Conservation (phyloP, 2,329 filamentous ascomycete species). For the Microsporum audouinii region DNA sequence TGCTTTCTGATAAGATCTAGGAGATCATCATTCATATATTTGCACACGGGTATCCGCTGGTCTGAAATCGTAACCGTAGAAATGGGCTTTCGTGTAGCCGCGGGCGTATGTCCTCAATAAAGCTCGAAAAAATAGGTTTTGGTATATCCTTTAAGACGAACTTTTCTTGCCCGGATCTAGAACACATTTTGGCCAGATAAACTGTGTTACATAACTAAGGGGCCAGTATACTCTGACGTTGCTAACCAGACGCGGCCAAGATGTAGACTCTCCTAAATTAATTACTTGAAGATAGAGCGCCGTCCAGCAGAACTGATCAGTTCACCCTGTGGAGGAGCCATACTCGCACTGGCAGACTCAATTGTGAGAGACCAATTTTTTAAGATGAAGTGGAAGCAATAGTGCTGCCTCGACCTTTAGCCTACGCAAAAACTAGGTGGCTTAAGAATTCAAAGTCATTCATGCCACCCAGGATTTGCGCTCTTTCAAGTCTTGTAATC, state of each 20-base stretch:
- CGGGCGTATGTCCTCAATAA: slow-evolving; percentile 17
- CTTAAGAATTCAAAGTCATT: no score
- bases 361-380: background rate
- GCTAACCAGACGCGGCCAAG: slow-evolving; percentile 25
- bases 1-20: slow-evolving; percentile 34
- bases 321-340: slow-evolving; percentile 10
- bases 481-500: background rate
- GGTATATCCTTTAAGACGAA: slow-evolving; percentile 21
- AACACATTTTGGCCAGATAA: slow-evolving; percentile 5
- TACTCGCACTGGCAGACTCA: background rate
- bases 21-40: slow-evolving; percentile 35
- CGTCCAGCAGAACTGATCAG: slow-evolving; percentile 19
- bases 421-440: no score
- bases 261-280: slow-evolving; percentile 25
- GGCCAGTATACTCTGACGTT: slow-evolving; percentile 12
- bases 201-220: background rate
- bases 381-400: no score
- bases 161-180: slow-evolving; percentile 16
- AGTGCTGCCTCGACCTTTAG: no score
- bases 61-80: slow-evolving; percentile 32
- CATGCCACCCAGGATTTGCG: no score
- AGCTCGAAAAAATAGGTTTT: slow-evolving; percentile 18
- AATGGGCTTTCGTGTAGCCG: slow-evolving; percentile 25
- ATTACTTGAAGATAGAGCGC: slow-evolving; percentile 22
- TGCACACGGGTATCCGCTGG: slow-evolving; percentile 36